Evolutionary conservation across 2,329 filamentous ascomycete species (phyloP).

Genomic region (Atkinsonella texensis): DNA sequence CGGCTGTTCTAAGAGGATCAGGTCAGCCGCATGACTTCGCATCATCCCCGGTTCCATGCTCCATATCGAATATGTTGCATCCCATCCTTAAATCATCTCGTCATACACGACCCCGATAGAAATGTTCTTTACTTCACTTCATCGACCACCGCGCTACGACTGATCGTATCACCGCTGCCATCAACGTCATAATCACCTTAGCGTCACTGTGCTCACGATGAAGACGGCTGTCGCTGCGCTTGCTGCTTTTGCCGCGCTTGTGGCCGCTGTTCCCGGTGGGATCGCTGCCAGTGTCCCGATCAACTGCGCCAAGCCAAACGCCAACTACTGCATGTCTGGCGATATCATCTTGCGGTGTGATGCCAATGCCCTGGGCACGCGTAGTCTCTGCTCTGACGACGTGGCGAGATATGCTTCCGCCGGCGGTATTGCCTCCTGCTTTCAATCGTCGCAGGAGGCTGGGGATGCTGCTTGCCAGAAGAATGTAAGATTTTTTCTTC

Average conservation of each 20-base stretch:
- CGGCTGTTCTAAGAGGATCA: conserved; percentile 3
- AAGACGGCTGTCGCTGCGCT: conserved; percentile 20
- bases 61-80: background rate
- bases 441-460: conserved; percentile 22
- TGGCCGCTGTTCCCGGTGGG: conserved; percentile 27
- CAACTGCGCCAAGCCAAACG: conserved; percentile 28
- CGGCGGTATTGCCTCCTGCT: conserved; percentile 27
- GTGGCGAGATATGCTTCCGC: conserved; percentile 29
- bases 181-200: background rate
- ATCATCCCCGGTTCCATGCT: background rate
- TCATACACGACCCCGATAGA: too few species aligned
- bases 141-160: too few species aligned
- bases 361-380: conserved; percentile 22
- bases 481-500: conserved; percentile 21
- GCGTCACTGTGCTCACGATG: conserved; percentile 16
- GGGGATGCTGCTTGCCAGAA: conserved; percentile 37
- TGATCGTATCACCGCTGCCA: background rate
- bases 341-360: conserved; percentile 38
- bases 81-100: background rate
- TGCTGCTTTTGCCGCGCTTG: conserved; percentile 23
- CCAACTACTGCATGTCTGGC: conserved; percentile 30
- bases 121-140: background rate
- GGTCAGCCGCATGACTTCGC: background rate
- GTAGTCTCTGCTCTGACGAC: conserved; percentile 32
- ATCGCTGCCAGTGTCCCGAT: conserved; percentile 15